These are phyloP conservation scores for Sporothrix phasma DNA, from an alignment of 2,329 filamentous ascomycete species.

Conservation along the genomic window DNA sequence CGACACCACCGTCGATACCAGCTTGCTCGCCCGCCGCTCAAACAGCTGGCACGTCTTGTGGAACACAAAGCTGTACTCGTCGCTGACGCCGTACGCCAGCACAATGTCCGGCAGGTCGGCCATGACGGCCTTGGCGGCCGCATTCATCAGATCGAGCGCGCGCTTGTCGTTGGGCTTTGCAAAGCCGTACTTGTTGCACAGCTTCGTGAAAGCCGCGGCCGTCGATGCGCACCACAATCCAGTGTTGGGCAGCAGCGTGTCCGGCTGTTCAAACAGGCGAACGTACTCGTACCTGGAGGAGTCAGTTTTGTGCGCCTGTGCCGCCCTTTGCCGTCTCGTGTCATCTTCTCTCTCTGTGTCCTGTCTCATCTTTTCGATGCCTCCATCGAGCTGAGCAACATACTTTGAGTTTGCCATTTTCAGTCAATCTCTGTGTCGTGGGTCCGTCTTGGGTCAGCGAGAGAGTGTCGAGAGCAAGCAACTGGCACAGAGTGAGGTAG, in stretches of 20 bases:
- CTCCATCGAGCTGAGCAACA: not conserved
- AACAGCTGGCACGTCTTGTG: conserved; percentile 76
- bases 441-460: no score
- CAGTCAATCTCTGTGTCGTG: not conserved
- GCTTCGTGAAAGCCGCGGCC: conserved; percentile 93
- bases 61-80: conserved; percentile 91
- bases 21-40: conserved; percentile 77
- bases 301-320: conserved; percentile 18
- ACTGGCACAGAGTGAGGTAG: not conserved
- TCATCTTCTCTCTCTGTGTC: conserved; percentile 8
- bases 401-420: conserved; percentile 5
- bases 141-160: conserved; percentile 89
- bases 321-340: no score
- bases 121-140: conserved; percentile 76
- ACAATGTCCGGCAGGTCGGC: conserved; percentile 74
- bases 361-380: not conserved
- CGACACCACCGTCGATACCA: conserved; percentile 82
- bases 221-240: conserved; percentile 90
- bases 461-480: no score
- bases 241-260: conserved; percentile 81
- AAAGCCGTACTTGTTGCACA: conserved; percentile 75
- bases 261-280: conserved; percentile 73
- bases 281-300: conserved; percentile 82
- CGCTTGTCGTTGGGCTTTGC: conserved; percentile 85
- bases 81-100: conserved; percentile 86